Base-by-base conservation (phyloP, 768 basidiomycete genomes). In the Infundibulicybe gibba region DNA sequence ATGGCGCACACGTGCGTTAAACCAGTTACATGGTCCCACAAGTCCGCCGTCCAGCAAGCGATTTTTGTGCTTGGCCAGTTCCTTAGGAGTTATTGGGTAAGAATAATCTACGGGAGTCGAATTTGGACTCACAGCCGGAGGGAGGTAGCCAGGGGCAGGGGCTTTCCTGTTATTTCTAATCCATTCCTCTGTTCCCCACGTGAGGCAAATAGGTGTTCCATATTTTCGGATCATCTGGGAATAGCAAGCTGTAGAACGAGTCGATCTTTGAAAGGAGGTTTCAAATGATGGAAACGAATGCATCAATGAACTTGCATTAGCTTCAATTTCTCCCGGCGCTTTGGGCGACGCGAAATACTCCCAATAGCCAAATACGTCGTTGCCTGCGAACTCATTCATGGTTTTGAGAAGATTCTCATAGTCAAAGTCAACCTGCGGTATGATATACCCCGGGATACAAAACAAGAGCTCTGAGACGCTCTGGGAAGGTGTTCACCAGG, bases 381-480 rank as follows among this genome's bases (percentile, higher is more conserved):
- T 59, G 0, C 69, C 72, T 19, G 53, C 32, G 38, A 47, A 51
- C 32, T n/a, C 48, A 54, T 32, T 38, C 44, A 59, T 52, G 17
- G 48, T 17, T 14, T 55, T 59, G 10, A 61, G 25, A 17, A 54
- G 9, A 13, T 54, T 44, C 4, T 58, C 55, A 31, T 54, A 51
- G 32, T 59, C 49, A 16, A 51, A 33, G 9, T 51, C 33, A 0
- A 61, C 49, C 13, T 47, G 47, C 0, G 69, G 72, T 1, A 61
- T 49, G 8, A 55, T 14, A 49, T 74, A 75, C 5, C 64, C 58
- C 3, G 71, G 64, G 58, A 12, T 74, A 54, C 51, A 71, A 75
- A 2, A 58, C 73, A 42, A 64, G 68, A 0, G 61, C 76, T 31
- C 62, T 32, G 55, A 76, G 68, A 15, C 74, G 66, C 25, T 71